A percentile compares a stretch with the other conserved stretches of the same genome.
Evolutionary conservation across 2,329 filamentous ascomycete species (phyloP).

Genomic region (Aureobasidium sp.): DNA sequence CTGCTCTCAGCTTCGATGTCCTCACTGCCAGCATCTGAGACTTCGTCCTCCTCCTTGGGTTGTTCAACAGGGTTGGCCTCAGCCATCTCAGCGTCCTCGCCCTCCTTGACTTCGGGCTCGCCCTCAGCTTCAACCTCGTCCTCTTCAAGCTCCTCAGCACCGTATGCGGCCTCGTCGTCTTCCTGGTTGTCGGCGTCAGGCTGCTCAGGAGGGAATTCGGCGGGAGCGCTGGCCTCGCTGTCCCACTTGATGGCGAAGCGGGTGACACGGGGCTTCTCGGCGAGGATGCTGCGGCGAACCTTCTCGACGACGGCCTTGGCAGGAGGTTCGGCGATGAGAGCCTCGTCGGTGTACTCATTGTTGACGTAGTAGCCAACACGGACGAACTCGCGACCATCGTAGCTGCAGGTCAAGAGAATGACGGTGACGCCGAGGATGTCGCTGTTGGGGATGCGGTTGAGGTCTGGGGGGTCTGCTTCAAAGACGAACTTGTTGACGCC

Average conservation of each 20-base stretch:
- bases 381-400: conserved; percentile 93
- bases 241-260: conserved; percentile 99
- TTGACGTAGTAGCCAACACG: conserved; percentile 99
- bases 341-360: conserved; percentile 94
- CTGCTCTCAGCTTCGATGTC: conserved; percentile 71
- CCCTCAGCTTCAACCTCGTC: conserved; percentile 45
- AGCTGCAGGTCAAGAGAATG: conserved; percentile 90
- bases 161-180: conserved; percentile 79
- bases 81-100: conserved; percentile 68
- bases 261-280: conserved; percentile 95
- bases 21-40: conserved; percentile 66
- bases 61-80: conserved; percentile 51
- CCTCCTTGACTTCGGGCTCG: conserved; percentile 28
- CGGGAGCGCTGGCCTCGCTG: conserved; percentile 90
- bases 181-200: conserved; percentile 82
- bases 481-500: conserved; percentile 99
- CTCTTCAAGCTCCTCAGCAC: conserved; percentile 72
- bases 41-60: conserved; percentile 51
- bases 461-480: conserved; percentile 87
- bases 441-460: conserved; percentile 80
- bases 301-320: conserved; percentile 88
- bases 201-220: conserved; percentile 95
- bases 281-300: conserved; percentile 83
- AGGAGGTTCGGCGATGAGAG: conserved; percentile 80
- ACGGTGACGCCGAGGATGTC: conserved; percentile 97